These are phyloP conservation scores for Tricladium varicosporioides DNA, from an alignment of 2,329 filamentous ascomycete species.

Conservation along the genomic window DNA sequence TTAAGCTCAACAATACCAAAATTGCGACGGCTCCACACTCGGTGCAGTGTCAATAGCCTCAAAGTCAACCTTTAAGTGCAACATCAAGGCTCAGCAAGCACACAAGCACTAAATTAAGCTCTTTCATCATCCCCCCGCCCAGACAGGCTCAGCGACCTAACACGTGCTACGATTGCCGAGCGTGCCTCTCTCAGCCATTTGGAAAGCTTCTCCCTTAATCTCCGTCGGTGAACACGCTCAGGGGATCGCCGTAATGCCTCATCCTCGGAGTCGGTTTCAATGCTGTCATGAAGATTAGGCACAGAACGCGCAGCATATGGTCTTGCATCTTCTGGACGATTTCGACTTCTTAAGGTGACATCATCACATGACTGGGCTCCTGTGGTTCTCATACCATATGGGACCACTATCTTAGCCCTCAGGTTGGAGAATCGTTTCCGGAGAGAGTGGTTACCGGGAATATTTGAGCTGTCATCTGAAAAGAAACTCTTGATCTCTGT, in stretches of 20 bases:
- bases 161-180: conserved; percentile 24
- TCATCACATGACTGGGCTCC: conserved; percentile 31
- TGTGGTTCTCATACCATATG: conserved; percentile 21
- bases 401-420: conserved; percentile 25
- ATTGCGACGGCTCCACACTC: background rate
- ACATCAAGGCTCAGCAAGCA: background rate
- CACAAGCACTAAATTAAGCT: background rate
- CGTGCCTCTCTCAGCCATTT: conserved; percentile 29
- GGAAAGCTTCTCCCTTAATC: conserved; percentile 26
- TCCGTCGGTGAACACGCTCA: conserved; percentile 19
- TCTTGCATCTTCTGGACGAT: conserved; percentile 5
- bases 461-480: conserved; percentile 38
- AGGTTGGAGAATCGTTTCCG: conserved; percentile 30
- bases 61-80: conserved; percentile 5
- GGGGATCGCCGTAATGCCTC: conserved; percentile 15
- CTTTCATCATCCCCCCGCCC: conserved; percentile 2
- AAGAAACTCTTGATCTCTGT: conserved; percentile 36
- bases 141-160: conserved; percentile 18
- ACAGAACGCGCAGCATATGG: conserved; percentile 19
- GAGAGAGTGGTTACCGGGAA: conserved; percentile 21
- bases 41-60: conserved; percentile 10
- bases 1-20: conserved; percentile 4
- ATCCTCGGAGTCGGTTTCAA: conserved; percentile 13
- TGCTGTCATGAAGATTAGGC: conserved; percentile 21
- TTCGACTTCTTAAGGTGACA: conserved; percentile 25